These are phyloP conservation scores for Elsinoe ampelina DNA, from an alignment of 2,329 filamentous ascomycete species.

Conservation along the genomic window DNA sequence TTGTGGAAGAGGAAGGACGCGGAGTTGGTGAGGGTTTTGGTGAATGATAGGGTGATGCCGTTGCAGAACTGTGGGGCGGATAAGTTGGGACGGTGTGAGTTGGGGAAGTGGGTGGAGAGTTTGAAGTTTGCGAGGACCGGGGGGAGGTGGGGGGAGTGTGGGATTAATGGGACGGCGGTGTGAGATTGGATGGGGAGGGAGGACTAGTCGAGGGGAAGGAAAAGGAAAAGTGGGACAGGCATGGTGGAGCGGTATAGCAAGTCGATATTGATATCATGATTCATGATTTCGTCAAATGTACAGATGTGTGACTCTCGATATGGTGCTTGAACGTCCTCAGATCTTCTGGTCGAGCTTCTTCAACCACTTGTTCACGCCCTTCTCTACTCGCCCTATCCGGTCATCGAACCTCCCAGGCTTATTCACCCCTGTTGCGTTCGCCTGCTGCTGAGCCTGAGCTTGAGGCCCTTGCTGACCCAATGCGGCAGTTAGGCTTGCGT, in stretches of 20 bases:
- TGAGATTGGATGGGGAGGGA: background rate
- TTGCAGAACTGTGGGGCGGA: conserved; percentile 64
- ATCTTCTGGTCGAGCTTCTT: conserved; percentile 56
- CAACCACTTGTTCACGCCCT: conserved; percentile 60
- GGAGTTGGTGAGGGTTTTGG: conserved; percentile 66
- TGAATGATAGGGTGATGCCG: conserved; percentile 75
- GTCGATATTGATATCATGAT: background rate
- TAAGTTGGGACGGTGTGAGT: conserved; percentile 56
- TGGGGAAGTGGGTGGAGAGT: conserved; percentile 63
- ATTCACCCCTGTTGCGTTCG: conserved; percentile 31
- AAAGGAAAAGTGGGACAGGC: background rate
- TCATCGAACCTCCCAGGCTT: conserved; percentile 45
- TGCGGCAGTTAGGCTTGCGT: conserved; percentile 11
- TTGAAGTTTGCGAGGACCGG: conserved; percentile 63
- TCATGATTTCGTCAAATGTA: background rate
- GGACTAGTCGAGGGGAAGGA: too few species aligned
- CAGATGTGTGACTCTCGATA: background rate
- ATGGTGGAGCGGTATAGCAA: background rate
- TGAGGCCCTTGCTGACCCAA: conserved; percentile 1
- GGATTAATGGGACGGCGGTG: conserved; percentile 13
- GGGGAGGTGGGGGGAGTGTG: conserved; percentile 65
- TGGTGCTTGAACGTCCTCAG: background rate
- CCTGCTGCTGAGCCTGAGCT: conserved; percentile 15
- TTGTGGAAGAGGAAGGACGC: conserved; percentile 33
- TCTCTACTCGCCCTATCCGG: conserved; percentile 57